Percentiles rank a stretch among this genome's conserved stretches.
These are phyloP conservation scores for Phoma herbarum DNA, from an alignment of 2,329 filamentous ascomycete genomes.

Conservation along the genomic window DNA sequence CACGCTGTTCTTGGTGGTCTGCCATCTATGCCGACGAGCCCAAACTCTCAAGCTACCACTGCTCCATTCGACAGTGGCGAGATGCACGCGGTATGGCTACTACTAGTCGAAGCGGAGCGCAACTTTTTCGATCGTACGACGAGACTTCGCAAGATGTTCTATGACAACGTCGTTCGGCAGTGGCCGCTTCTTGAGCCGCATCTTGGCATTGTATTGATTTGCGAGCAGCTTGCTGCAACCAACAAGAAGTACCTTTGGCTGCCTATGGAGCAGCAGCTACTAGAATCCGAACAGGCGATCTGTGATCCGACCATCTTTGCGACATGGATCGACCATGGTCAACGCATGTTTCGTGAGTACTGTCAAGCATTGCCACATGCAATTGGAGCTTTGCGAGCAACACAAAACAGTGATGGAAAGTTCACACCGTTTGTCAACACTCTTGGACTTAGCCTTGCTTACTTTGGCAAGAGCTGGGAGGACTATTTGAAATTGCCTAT, in stretches of 20 bases:
- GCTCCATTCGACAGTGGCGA: slow-evolving; percentile 25
- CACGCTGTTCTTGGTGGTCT: slow-evolving; percentile 17
- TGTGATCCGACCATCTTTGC: slow-evolving; percentile 37
- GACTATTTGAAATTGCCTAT: slow-evolving; percentile 39
- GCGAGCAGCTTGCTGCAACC: slow-evolving; percentile 29
- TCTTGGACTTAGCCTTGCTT: slow-evolving; percentile 36
- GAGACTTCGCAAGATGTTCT: slow-evolving; percentile 39
- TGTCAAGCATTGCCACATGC: slow-evolving; percentile 38
- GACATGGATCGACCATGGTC: slow-evolving; percentile 31
- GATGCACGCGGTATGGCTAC: slow-evolving; percentile 36
- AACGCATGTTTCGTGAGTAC: slow-evolving; percentile 37
- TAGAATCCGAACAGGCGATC: slow-evolving; percentile 18
- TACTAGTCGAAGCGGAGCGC: slow-evolving; percentile 33
- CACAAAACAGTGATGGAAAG: slow-evolving; percentile 30
- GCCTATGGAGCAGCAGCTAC: slow-evolving; percentile 30
- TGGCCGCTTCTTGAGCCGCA: slow-evolving; percentile 42
- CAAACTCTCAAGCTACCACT: neutral
- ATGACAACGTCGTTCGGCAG: slow-evolving; percentile 35
- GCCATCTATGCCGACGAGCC: neutral
- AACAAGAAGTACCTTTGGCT: slow-evolving; percentile 35
- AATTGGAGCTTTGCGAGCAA: slow-evolving; percentile 34
- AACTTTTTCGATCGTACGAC: slow-evolving; percentile 38
- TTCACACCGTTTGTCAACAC: slow-evolving; percentile 40
- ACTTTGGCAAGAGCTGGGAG: slow-evolving; percentile 41
- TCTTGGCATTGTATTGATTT: slow-evolving; percentile 31